These are phyloP conservation scores for Fusarium sp. DNA, from an alignment of 2,329 filamentous ascomycete genomes.

Conservation along the genomic window DNA sequence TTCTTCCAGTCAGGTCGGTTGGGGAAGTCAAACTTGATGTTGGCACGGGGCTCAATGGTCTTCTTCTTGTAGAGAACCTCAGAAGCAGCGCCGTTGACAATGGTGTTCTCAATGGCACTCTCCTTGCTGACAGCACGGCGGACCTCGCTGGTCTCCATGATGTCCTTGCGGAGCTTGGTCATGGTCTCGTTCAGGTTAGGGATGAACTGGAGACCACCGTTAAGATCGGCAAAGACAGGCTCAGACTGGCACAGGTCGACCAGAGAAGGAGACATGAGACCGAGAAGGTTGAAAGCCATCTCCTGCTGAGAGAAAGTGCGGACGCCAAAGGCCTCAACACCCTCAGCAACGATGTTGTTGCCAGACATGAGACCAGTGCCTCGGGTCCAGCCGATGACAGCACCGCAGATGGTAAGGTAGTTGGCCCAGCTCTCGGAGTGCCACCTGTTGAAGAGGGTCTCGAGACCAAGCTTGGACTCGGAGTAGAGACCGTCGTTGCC, in stretches of 20 bases:
- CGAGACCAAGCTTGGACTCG: slow-evolving; percentile 95
- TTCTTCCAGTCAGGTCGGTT: slow-evolving; percentile 89
- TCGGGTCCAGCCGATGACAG: slow-evolving; percentile 98
- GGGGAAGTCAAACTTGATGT: slow-evolving; percentile 98
- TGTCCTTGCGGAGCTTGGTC: slow-evolving; percentile 91
- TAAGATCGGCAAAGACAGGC: slow-evolving; percentile 96
- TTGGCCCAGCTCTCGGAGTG: slow-evolving; percentile 97
- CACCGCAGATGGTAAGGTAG: slow-evolving; percentile 98
- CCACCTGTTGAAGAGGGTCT: slow-evolving; percentile 99
- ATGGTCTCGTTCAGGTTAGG: slow-evolving; percentile 94
- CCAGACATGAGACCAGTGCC: slow-evolving; percentile 97
- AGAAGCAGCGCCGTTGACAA: slow-evolving; percentile 92
- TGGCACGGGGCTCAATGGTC: slow-evolving; percentile 90
- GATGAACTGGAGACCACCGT: slow-evolving; percentile 97
- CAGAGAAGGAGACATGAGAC: slow-evolving; percentile 92
- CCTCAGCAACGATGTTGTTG: slow-evolving; percentile 97
- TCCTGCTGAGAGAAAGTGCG: slow-evolving; percentile 99
- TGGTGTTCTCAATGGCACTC: slow-evolving; percentile 95
- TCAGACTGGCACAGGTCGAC: slow-evolving; percentile 96
- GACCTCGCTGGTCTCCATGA: slow-evolving; percentile 94
- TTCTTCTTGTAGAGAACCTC: slow-evolving; percentile 96
- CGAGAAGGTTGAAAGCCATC: slow-evolving; percentile 98
- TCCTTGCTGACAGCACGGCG: slow-evolving; percentile 95
- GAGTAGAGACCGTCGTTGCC: slow-evolving; percentile 98
- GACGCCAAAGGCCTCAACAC: slow-evolving; percentile 94